A percentile compares a stretch with the other conserved stretches of the same genome.
Evolutionary conservation across 2,329 filamentous ascomycete genomes (phyloP).

Genomic region (Colletotrichum kahawae): DNA sequence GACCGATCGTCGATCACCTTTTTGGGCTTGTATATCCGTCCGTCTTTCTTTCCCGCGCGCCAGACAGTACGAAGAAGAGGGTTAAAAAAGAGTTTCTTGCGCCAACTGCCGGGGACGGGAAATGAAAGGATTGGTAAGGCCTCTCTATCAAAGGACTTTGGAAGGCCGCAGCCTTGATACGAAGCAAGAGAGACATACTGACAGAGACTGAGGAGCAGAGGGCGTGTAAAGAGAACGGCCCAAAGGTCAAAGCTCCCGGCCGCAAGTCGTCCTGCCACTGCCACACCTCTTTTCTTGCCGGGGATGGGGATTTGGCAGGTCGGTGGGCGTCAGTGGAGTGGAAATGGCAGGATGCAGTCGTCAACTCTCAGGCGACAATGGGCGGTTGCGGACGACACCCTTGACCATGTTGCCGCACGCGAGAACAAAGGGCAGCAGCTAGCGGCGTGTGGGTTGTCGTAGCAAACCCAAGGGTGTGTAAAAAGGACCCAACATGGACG

Average conservation of each 20-base stretch:
- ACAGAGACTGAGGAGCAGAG: neutral
- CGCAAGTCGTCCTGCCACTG: neutral
- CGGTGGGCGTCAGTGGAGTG: neutral
- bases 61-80: neutral
- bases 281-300: neutral
- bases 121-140: conserved; percentile 18
- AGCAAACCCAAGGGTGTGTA: neutral
- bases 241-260: neutral
- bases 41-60: neutral
- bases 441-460: conserved; percentile 3
- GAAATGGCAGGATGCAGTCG: conserved; percentile 2
- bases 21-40: neutral
- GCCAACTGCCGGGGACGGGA: conserved; percentile 18
- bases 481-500: neutral
- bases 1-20: neutral
- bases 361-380: conserved; percentile 14
- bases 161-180: neutral
- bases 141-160: conserved; percentile 7
- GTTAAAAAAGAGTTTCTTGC: neutral
- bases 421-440: conserved; percentile 20
- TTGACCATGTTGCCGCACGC: conserved; percentile 9
- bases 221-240: neutral
- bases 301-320: neutral
- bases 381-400: conserved; percentile 20
- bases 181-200: conserved; percentile 3